Base-by-base conservation (phyloP, 768 basidiomycete species). In the Macrocybe gigantea region DNA sequence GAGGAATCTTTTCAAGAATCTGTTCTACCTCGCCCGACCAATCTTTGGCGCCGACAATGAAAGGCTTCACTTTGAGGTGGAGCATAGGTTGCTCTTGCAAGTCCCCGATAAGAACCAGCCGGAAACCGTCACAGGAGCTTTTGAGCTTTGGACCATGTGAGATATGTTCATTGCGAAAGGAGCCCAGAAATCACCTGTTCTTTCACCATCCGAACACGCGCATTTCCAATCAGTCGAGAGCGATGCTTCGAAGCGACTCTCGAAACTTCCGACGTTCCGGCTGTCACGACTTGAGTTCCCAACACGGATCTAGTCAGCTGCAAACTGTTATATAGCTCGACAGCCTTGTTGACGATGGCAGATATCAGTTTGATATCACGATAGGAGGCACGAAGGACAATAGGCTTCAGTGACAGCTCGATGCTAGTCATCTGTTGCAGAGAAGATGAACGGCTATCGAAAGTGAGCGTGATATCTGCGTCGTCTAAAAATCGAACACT, bases 311-410 rank as follows among this genome's bases (percentile, higher is more conserved):
- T 38, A 22, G 22, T 60, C 53, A 29, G 53, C 62, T 55, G 69
- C 76, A 42, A 67, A 76, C 52, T 62, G 55, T 45, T 65, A 53
- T 89, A 93, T n/a, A 93, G 72, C 48, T 86, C 84, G 33, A 90
- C 67, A 0, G 93, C 96, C 52, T 85, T 91, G 62, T 92, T 91
- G 56, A 89, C 76, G 52, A 95, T 94, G 3, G 82, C 70, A 40
- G 77, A 83, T 54, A 98, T 97, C 53, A 98, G 77, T 54, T 80
- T 81, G 62, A 98, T 90, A 61, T 99, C 96, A 13, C 91, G 81
- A 59, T 93, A 93, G 0, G 95, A 97, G n/a, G 92, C 92, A 22
- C 96, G 80, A 63, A 99, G 85, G 46, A 97, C 78, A 55, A 99
- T 77, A 1, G 93, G 87, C 51, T 89, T 85, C 22, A 82, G 69